Evolutionary conservation across 352 stramenopile species (phyloP).

Genomic region (Globisporangium cederbergense): DNA sequence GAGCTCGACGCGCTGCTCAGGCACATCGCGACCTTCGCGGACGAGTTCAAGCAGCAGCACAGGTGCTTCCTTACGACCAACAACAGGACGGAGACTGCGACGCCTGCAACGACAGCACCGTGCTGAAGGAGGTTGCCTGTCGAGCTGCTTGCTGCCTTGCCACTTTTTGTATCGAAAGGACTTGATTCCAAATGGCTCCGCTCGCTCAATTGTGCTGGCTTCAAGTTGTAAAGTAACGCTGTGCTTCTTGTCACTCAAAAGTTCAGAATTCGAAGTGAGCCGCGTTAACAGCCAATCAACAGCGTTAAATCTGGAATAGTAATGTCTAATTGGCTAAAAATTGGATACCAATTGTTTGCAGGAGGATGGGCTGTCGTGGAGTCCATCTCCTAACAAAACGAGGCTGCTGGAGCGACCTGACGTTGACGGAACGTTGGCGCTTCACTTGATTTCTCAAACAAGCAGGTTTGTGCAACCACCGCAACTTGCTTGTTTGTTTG

Average conservation of each 20-base stretch:
- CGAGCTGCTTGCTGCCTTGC: too few species aligned
- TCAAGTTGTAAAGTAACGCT: not conserved
- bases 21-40: conserved; percentile 57
- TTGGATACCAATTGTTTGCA: not conserved
- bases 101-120: too few species aligned
- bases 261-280: not conserved
- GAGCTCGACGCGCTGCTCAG: conserved; percentile 65
- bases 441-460: conserved; percentile 5
- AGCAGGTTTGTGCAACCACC: conserved; percentile 9
- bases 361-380: not conserved
- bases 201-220: not conserved
- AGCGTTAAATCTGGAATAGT: not conserved
- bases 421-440: conserved; percentile 4
- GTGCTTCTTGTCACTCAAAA: conserved; percentile 1
- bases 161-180: too few species aligned
- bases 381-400: not conserved
- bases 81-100: not conserved
- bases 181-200: too few species aligned
- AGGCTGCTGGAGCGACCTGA: not conserved
- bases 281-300: not conserved
- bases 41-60: conserved; percentile 57
- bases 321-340: not conserved
- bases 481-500: not conserved
- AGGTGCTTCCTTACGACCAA: not conserved
- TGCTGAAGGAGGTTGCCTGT: too few species aligned